phyloP scores from a whole-genome alignment of 2,329 filamentous ascomycete species.

The Rutstroemia sydowiana region DNA sequence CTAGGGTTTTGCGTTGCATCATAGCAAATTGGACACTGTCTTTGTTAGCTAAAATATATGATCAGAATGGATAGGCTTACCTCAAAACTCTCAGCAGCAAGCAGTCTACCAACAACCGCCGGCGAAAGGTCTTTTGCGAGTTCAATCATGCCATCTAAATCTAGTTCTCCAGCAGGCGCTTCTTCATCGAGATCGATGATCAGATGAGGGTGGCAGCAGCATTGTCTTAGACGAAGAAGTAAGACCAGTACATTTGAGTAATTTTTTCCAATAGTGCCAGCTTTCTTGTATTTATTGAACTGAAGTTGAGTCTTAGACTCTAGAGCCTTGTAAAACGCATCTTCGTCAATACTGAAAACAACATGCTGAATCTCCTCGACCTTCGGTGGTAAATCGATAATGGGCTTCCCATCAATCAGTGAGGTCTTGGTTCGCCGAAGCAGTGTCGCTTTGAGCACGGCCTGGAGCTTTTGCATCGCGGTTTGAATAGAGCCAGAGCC shows the following conservation, averaged over 20 bases:
- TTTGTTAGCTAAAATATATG: constrained; percentile 8
- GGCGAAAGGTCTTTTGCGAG: constrained; percentile 54
- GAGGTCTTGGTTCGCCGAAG: constrained; percentile 77
- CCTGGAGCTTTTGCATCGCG: constrained; percentile 66
- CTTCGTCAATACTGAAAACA: constrained; percentile 59
- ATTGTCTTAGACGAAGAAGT: constrained; percentile 70
- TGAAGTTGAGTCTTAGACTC: constrained; percentile 59
- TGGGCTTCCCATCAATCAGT: constrained; percentile 70
- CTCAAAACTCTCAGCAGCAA: constrained; percentile 41
- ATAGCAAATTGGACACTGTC: constrained; percentile 73
- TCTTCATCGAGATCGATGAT: constrained; percentile 54
- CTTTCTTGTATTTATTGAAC: constrained; percentile 70
- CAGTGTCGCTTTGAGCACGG: constrained; percentile 71
- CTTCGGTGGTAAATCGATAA: constrained; percentile 61
- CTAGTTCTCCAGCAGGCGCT: constrained; percentile 11
- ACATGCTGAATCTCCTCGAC: constrained; percentile 54
- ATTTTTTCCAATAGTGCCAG: constrained; percentile 59
- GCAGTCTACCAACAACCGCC: constrained; percentile 61
- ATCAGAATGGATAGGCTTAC: constrained; percentile 8
- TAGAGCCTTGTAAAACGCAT: constrained; percentile 56
- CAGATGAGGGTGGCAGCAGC: constrained; percentile 69
- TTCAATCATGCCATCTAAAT: constrained; percentile 38
- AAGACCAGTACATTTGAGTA: constrained; percentile 79
- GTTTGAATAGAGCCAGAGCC: constrained; percentile 20
- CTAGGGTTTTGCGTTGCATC: constrained; percentile 67